These are phyloP conservation scores for Wickerhamomyces sp. DNA, from an alignment of 1,139 yeast species.

Conservation along the genomic window DNA sequence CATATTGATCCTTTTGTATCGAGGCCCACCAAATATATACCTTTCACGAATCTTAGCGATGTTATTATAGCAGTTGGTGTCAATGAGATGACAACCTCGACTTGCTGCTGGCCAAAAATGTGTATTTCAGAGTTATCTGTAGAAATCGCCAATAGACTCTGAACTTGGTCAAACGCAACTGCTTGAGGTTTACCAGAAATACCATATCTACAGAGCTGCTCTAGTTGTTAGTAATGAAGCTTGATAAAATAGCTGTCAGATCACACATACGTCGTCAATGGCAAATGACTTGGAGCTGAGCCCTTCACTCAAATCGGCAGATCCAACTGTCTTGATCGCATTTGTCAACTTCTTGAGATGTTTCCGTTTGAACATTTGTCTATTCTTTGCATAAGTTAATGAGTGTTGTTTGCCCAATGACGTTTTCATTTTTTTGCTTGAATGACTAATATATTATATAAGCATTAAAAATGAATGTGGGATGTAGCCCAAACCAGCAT, in stretches of 20 bases:
- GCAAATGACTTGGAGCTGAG: slow-evolving; percentile 37
- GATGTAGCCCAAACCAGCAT: too few relatives aligned
- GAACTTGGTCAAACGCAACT: slow-evolving; percentile 83
- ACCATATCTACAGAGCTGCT: slow-evolving; percentile 48
- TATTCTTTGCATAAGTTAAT: too few relatives aligned
- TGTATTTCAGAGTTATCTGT: slow-evolving; percentile 68
- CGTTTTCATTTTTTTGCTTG: not conserved
- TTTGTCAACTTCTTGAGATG: slow-evolving; percentile 49
- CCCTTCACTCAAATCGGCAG: slow-evolving; percentile 33
- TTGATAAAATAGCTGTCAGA: too few relatives aligned
- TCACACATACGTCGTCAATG: slow-evolving; percentile 32
- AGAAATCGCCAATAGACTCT: slow-evolving; percentile 77
- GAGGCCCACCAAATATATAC: slow-evolving; percentile 71
- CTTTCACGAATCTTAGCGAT: slow-evolving; percentile 64
- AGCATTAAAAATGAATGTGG: too few relatives aligned
- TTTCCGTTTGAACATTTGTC: slow-evolving; percentile 44
- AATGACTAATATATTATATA: too few relatives aligned
- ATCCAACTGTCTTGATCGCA: slow-evolving; percentile 40
- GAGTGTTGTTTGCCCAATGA: not conserved
- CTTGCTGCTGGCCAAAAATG: slow-evolving; percentile 81
- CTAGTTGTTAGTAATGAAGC: slow-evolving; percentile 4
- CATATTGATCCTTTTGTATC: slow-evolving; percentile 52
- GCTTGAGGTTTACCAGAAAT: slow-evolving; percentile 55
- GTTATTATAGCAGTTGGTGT: slow-evolving; percentile 49
- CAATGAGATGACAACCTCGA: slow-evolving; percentile 63